Conservation (phyloP, 768 basidiomycete genomes). For the Pisolithus orientalis region DNA sequence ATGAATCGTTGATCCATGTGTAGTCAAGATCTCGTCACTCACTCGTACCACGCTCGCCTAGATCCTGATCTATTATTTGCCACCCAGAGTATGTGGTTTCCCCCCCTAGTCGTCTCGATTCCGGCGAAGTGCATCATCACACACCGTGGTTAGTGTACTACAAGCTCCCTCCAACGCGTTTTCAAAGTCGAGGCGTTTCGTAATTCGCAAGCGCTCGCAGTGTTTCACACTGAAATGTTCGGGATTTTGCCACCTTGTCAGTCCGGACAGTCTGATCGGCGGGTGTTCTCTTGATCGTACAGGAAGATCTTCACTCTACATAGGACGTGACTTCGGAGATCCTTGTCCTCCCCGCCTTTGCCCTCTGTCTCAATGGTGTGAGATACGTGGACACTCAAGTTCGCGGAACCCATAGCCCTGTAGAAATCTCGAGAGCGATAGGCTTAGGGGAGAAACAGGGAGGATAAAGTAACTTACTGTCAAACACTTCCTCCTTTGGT, state of each 20-base stretch:
- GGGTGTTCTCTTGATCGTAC: slow-evolving; percentile 68
- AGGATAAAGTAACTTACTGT: slow-evolving; percentile 42
- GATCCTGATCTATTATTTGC: slow-evolving; percentile 35
- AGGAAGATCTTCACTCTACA: slow-evolving; percentile 82
- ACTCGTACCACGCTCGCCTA: slow-evolving; percentile 67
- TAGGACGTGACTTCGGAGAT: slow-evolving; percentile 55
- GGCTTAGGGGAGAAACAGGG: no score
- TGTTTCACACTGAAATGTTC: slow-evolving; percentile 59
- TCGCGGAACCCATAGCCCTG: slow-evolving; percentile 57
- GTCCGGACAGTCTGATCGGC: slow-evolving; percentile 46
- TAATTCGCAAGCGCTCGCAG: slow-evolving; percentile 53
- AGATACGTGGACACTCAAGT: slow-evolving; percentile 61
- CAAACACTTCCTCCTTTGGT: slow-evolving; percentile 83
- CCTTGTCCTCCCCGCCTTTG: slow-evolving; percentile 35
- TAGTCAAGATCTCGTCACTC: slow-evolving; percentile 49
- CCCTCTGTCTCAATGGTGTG: slow-evolving; percentile 58
- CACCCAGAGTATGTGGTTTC: slow-evolving; percentile 59
- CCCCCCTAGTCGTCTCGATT: slow-evolving; percentile 40
- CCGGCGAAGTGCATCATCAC: slow-evolving; percentile 64
- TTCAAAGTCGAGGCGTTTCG: slow-evolving; percentile 50
- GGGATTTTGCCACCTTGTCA: slow-evolving; percentile 52
- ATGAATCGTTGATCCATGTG: not conserved
- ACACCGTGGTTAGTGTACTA: slow-evolving; percentile 26
- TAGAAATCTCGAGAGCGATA: slow-evolving; percentile 54
- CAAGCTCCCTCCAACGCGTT: slow-evolving; percentile 8